Conservation (phyloP, 768 basidiomycete species). For the Boletellus ananas region DNA sequence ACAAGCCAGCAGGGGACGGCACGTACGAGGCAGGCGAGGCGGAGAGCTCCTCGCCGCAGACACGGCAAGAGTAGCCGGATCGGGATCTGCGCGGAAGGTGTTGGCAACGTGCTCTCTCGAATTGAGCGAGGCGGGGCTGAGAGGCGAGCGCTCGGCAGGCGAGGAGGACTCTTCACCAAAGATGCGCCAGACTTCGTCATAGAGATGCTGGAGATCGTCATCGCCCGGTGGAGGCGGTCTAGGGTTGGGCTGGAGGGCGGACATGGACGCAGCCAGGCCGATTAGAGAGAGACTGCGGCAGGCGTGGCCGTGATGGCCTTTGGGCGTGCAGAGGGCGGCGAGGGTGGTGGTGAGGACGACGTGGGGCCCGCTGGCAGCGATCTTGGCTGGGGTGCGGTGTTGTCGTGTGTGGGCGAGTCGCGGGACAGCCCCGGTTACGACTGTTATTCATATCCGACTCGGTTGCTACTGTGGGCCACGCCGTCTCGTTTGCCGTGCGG, state of each 20-base stretch:
- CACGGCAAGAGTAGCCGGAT: conserved; percentile 8
- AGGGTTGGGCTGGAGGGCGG: conserved; percentile 32
- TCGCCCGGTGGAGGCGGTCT: conserved; percentile 50
- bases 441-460: background rate
- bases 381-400: no score
- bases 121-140: conserved; percentile 12
- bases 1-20: background rate
- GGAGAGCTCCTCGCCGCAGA: conserved; percentile 13
- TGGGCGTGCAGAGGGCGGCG: conserved; percentile 2
- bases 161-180: conserved; percentile 50
- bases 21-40: conserved; percentile 25
- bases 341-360: background rate
- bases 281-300: conserved; percentile 4
- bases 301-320: background rate
- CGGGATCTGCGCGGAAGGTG: conserved; percentile 20
- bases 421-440: background rate
- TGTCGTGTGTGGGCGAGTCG: no score
- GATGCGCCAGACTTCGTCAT: conserved; percentile 70
- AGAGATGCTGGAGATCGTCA: conserved; percentile 68
- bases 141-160: conserved; percentile 27
- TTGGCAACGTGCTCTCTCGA: conserved; percentile 20
- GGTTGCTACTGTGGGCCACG: background rate
- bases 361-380: background rate
- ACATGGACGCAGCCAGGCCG: conserved; percentile 28
- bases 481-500: background rate